A percentile compares a stretch with the other conserved stretches of the same genome.
These are phyloP conservation scores for Violaceomyces palustris DNA, from an alignment of 1,284 basidiomycete genomes.

Conservation along the genomic window DNA sequence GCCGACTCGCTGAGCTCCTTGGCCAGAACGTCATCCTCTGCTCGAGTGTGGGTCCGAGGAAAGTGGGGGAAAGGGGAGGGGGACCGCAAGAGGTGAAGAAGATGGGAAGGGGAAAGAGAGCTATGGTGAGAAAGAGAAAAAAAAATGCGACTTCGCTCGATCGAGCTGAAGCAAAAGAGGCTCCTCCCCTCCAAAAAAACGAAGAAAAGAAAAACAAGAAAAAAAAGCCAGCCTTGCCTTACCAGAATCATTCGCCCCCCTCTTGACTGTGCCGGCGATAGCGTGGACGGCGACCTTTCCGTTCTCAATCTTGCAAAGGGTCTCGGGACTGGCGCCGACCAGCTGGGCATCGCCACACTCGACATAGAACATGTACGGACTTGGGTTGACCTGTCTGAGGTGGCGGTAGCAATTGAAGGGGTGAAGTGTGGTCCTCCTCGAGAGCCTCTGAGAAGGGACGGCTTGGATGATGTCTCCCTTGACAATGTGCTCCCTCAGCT, in stretches of 20 bases:
- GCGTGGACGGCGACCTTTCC: conserved; percentile 93
- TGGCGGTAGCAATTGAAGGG: conserved; percentile 96
- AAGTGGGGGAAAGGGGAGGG: too few species aligned
- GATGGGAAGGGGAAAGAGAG: too few species aligned
- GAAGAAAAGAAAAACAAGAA: conserved; percentile 5
- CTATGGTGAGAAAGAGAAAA: too few species aligned
- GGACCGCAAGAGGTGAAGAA: too few species aligned
- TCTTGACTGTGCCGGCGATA: conserved; percentile 88
- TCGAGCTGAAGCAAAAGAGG: too few species aligned
- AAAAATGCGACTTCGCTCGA: too few species aligned
- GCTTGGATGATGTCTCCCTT: conserved; percentile 98
- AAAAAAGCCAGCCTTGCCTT: conserved; percentile 65
- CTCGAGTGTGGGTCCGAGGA: too few species aligned
- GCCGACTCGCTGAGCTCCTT: conserved; percentile 72
- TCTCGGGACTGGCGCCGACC: conserved; percentile 95
- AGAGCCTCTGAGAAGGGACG: conserved; percentile 86
- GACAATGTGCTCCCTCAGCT: conserved; percentile 86
- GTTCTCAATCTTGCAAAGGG: conserved; percentile 84
- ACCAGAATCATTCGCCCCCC: conserved; percentile 87
- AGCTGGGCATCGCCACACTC: conserved; percentile 80
- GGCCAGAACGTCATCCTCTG: conserved; percentile 81
- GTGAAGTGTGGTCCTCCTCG: conserved; percentile 78
- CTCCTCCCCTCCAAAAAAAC: too few species aligned
- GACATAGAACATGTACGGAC: conserved; percentile 98
- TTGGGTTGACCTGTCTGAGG: conserved; percentile 88